These are phyloP conservation scores for Torulaspora indica DNA, from an alignment of 805 yeast species.

Conservation along the genomic window DNA sequence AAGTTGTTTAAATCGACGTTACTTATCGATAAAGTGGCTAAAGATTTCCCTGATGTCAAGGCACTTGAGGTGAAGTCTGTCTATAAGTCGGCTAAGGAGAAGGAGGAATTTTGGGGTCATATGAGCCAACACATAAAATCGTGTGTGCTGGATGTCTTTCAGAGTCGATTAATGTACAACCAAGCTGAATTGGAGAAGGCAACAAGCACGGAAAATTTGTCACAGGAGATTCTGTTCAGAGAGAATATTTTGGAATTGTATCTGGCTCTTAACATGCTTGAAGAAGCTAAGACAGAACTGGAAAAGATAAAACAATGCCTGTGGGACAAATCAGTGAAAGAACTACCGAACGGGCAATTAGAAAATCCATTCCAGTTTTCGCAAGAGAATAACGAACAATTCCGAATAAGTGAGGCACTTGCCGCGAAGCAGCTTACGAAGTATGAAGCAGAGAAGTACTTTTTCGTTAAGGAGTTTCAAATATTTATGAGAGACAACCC, in stretches of 20 bases:
- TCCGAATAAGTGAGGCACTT: slow-evolving; percentile 15
- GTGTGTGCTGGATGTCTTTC: slow-evolving; percentile 26
- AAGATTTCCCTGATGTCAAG: slow-evolving; percentile 32
- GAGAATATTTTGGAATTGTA: slow-evolving; percentile 29
- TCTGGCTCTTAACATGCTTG: slow-evolving; percentile 26
- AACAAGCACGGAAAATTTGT: slow-evolving; percentile 1
- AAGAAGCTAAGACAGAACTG: slow-evolving; percentile 27
- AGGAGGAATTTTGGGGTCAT: slow-evolving; percentile 31
- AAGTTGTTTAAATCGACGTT: slow-evolving; percentile 33
- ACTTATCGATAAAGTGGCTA: slow-evolving; percentile 31
- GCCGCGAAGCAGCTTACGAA: slow-evolving; percentile 18
- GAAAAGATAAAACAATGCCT: slow-evolving; percentile 12
- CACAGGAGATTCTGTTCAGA: slow-evolving; percentile 16
- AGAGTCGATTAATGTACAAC: slow-evolving; percentile 21
- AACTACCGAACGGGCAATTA: slow-evolving; percentile 20
- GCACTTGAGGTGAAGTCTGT: slow-evolving; percentile 33
- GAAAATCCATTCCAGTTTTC: slow-evolving; percentile 21
- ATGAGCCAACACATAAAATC: slow-evolving; percentile 24
- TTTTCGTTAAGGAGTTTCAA: slow-evolving; percentile 24
- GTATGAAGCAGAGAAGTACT: slow-evolving; percentile 22
- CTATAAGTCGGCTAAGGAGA: slow-evolving; percentile 32
- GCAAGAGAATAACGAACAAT: not conserved
- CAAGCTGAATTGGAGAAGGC: slow-evolving; percentile 8
- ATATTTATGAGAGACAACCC: slow-evolving; percentile 15
- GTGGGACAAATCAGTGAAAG: slow-evolving; percentile 2